Conservation (phyloP, 805 yeast species). For the Candida yuanshanica region DNA sequence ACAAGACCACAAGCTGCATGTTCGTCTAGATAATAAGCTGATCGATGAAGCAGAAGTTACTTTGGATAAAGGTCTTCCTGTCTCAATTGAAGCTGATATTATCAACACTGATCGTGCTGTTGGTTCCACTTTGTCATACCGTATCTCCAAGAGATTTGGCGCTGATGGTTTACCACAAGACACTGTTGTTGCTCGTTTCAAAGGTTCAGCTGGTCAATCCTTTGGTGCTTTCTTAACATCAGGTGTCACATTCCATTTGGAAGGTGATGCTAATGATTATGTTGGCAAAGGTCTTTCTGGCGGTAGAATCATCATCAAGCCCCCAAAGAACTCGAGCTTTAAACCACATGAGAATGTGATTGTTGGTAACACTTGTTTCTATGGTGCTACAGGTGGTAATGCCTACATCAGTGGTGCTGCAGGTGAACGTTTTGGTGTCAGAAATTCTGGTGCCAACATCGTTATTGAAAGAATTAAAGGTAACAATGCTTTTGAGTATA, state of each 20-base stretch:
- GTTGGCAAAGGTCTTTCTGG: slow-evolving; percentile 98
- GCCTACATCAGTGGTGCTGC: slow-evolving; percentile 96
- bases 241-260: slow-evolving; percentile 90
- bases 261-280: slow-evolving; percentile 97
- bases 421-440: slow-evolving; percentile 96
- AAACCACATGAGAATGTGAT: slow-evolving; percentile 95
- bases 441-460: slow-evolving; percentile 97
- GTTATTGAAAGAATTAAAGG: slow-evolving; percentile 93
- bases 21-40: slow-evolving; percentile 90
- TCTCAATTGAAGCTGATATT: slow-evolving; percentile 86
- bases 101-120: slow-evolving; percentile 95
- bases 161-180: slow-evolving; percentile 92
- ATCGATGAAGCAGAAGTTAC: slow-evolving; percentile 95
- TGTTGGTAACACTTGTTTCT: slow-evolving; percentile 95
- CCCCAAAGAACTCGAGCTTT: slow-evolving; percentile 78
- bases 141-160: slow-evolving; percentile 90
- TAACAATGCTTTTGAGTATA: slow-evolving; percentile 98
- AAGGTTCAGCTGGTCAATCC: slow-evolving; percentile 96
- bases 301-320: slow-evolving; percentile 88
- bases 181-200: slow-evolving; percentile 86
- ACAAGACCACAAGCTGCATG: slow-evolving; percentile 90
- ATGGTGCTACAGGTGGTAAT: slow-evolving; percentile 95
- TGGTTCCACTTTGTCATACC: slow-evolving; percentile 91
- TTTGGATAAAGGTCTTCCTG: slow-evolving; percentile 94
- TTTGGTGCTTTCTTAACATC: slow-evolving; percentile 97